Base-by-base conservation (phyloP, 163 green algal genomes). In the Coccomyxa subellipsoidea region DNA sequence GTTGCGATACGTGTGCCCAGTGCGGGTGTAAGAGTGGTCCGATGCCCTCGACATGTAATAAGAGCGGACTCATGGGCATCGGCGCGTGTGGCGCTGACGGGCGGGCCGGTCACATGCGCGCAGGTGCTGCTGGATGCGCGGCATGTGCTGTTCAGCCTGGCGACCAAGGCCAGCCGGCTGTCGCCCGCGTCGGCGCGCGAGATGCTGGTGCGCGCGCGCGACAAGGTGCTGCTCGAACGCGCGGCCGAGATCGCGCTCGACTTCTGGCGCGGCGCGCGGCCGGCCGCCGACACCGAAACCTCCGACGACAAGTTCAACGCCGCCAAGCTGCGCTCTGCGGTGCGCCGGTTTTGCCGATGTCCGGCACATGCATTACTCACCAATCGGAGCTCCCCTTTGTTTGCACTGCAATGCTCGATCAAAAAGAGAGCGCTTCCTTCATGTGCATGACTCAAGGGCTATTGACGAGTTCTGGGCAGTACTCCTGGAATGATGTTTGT, bases 131-230 rank as follows among this genome's bases (percentile, higher is more conserved):
- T 73, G 66, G 66, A 73, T 7, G 66, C 66, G 29, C 27, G 66
- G 66, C 66, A 73, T 34, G 29, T 73, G 66, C 66, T 73, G 7
- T 73, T 73, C 66, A 73, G 66, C 66, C 66, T 73, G 66, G 66
- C 66, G 66, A 73, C 29, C 66, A 32, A 32, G 66, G n/a, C 66
- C 18, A 73, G 66, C 66, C 27, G 29, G 66, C 66, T 73, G 66
- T 12, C n/a, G 66, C 66, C 66, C 21, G 18, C 66, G 6, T 34
- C 27, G 66, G n/a, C 29, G 21, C 29, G 27, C 21, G 66, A 73
- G 66, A 34, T 34, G 29, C 27, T 73, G 29, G 29, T 32, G 29
- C 27, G 66, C 27, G 8, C 66, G 7, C 66, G 66, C 10, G 66
- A 73, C 8, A 73, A 73, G 66, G 66, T 73, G 66, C 66, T 73